Base-by-base conservation (phyloP, 208 protist species). In the Angomonas deanei region DNA sequence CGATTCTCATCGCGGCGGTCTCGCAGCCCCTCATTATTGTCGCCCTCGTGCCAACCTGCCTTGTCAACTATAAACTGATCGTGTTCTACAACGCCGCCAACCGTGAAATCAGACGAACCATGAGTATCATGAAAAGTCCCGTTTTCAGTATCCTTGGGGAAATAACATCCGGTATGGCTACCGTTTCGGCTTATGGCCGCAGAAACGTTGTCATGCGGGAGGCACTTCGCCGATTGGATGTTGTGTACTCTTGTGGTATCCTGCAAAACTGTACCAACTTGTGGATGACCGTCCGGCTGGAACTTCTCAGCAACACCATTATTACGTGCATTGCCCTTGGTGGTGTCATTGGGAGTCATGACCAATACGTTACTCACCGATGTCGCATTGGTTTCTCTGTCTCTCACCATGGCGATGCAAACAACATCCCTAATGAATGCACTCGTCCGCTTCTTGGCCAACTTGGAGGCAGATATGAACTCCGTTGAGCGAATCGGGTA, bases 81-180 rank as follows among this genome's bases (percentile, higher is more conserved):
- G 61, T 75, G n/a, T 72, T 97, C 26, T 84, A 92, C 63, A 33
- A 80, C 0, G 77, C 94, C 57, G 97, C 97, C 74, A 62, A 71
- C 13, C 78, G 97, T 19, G 96, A 98, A 55, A 66, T 96, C 0
- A 83, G 93, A 26, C 76, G 97, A 30, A 72, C 98, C 2, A 81
- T 87, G 10, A 86, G 82, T 55, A 78, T 97, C 15, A 72, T 81
- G 3, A 81, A 93, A 54, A 96, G 90, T 10, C 98, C 98, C 6
- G 74, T 99, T 11, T 97, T 96, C 64, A 74, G 91, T 0, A 55
- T 97, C 57, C 90, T 99, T 36, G 66, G 70, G 42, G 97, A 98
- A 62, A 92, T 93, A 10, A 64, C 98, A 6, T 67, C 68, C 8
- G 96, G 96, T 24, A 50, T 91, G 6, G 36, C 60, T 1, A 97